Evolutionary conservation across 2,329 filamentous ascomycete genomes (phyloP), one percentile per base, ranked within the genome.

Genomic region (Parasarocladium wereldwijsianum): DNA sequence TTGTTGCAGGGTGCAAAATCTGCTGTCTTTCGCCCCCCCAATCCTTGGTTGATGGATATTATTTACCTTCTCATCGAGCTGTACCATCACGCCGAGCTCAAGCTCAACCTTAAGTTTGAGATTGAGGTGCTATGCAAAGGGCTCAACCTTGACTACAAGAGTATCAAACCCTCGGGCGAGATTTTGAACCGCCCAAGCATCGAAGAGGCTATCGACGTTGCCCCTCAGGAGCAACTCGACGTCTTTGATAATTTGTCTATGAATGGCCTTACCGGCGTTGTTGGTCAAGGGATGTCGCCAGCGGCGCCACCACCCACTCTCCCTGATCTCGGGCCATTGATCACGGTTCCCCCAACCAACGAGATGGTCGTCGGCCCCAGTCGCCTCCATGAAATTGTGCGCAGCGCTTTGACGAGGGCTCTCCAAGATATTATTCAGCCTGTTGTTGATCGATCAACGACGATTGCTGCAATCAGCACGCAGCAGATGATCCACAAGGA

Each of bases 11-110:
- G 85, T 13, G 75, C 73, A 21, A 70, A 74, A 29, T 96, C 90
- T 0, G 80, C 77, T 9, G 77, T 96, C 8, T 98, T 98, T 58
- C 79, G 76, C 34, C 86, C 87, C 8, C 90, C 90, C 2, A 98
- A 98, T 43, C 90, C 90, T 2, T 98, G 90, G 90, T 54, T 94
- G 25, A 93, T 94, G 81, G 90, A 98, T 44, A 90, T 98, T 32
- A 73, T 98, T 32, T 72, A 82, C 38, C 63, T 96, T 6, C 66
- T 98, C 20, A 82, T 93, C 43, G 92, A 98, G 47, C 66, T 98
- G 4, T 98, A 98, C 46, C 79, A 93, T 45, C 80, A 81, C 44
- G 84, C 83, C 10, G 87, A 94, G 43, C 62, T 98, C 33, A 96
- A 96, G 51, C 69, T 98, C 21, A 96, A 96, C 42, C 75, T 93